A percentile compares a stretch with the other conserved stretches of the same genome.
phyloP scores from a whole-genome alignment of 2,329 filamentous ascomycete genomes.

The Mycosphaerella arachidis region DNA sequence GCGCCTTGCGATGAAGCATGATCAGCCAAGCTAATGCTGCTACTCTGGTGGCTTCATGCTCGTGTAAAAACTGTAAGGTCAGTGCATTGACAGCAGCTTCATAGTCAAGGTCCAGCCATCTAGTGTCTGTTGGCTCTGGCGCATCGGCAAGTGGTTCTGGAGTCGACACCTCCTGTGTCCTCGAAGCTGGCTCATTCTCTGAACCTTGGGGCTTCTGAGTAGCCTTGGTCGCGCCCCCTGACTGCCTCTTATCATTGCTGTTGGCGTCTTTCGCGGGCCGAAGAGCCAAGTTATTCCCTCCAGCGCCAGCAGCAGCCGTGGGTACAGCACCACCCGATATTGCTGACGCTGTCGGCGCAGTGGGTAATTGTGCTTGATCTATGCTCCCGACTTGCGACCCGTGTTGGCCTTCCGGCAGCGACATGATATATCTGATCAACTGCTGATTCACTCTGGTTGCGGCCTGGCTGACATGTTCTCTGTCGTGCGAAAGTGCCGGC shows the following conservation, averaged over 20 bases:
- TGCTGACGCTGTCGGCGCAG: background rate
- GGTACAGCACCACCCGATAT: slow-evolving; percentile 1
- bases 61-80: slow-evolving; percentile 89
- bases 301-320: slow-evolving; percentile 1
- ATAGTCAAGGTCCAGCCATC: slow-evolving; percentile 72
- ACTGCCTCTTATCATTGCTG: slow-evolving; percentile 21
- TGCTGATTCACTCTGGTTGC: slow-evolving; percentile 86
- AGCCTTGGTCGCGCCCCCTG: slow-evolving; percentile 8
- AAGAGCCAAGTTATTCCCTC: background rate
- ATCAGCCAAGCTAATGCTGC: slow-evolving; percentile 94
- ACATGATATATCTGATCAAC: slow-evolving; percentile 90
- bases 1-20: slow-evolving; percentile 94
- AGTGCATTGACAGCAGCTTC: slow-evolving; percentile 89
- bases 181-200: slow-evolving; percentile 19
- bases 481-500: slow-evolving; percentile 86
- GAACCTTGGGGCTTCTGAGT: slow-evolving; percentile 23
- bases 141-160: slow-evolving; percentile 25
- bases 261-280: slow-evolving; percentile 8
- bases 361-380: slow-evolving; percentile 5
- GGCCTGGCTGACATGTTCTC: slow-evolving; percentile 82
- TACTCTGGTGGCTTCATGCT: slow-evolving; percentile 92
- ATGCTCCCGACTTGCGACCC: slow-evolving; percentile 29
- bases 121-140: slow-evolving; percentile 10
- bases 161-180: slow-evolving; percentile 27
- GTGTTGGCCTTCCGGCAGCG: slow-evolving; percentile 63